phyloP scores from a whole-genome alignment of 176 grass and related monocot species.

The Raddia distichophylla region DNA sequence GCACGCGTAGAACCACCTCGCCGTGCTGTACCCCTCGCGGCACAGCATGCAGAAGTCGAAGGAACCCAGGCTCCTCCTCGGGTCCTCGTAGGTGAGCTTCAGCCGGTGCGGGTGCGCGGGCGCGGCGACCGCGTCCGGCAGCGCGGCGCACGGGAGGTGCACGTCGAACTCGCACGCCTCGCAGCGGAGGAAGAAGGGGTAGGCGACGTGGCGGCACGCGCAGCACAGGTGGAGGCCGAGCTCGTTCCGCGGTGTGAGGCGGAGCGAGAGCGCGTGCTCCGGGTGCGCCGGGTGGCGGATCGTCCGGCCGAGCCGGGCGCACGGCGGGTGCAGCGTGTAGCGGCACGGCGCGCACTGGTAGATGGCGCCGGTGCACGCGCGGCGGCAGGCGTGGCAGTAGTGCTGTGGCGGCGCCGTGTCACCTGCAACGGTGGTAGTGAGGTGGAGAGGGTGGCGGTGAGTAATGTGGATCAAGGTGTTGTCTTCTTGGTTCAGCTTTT shows the following conservation, averaged over 20 bases:
- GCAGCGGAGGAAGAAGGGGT: slow-evolving; percentile 35
- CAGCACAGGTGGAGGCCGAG: not conserved
- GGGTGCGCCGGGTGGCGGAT: slow-evolving; percentile 41
- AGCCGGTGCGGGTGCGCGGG: slow-evolving; percentile 20
- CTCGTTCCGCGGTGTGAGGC: not conserved
- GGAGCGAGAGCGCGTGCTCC: slow-evolving; percentile 21
- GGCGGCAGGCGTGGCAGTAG: slow-evolving; percentile 25
- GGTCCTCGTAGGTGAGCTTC: not conserved
- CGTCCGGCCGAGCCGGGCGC: slow-evolving; percentile 17
- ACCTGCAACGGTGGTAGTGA: not conserved
- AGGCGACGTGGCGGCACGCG: not conserved
- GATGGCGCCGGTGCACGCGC: not conserved
- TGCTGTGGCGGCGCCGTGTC: not conserved
- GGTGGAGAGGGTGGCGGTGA: slow-evolving; percentile 36
- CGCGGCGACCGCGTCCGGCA: not conserved
- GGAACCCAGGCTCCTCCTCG: not conserved
- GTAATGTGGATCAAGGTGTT: slow-evolving; percentile 23
- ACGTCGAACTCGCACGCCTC: slow-evolving; percentile 37
- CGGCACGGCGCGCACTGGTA: slow-evolving; percentile 36
- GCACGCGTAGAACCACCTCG: slow-evolving; percentile 42
- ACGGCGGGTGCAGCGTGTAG: slow-evolving; percentile 35
- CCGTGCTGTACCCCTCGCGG: not conserved
- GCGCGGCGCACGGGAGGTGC: slow-evolving; percentile 40
- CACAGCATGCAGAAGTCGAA: not conserved
- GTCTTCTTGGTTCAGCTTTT: not conserved